Evolutionary conservation across 805 yeast genomes (phyloP), one percentile per base, ranked within the genome.

Genomic region (Metschnikowia lochheadii): DNA sequence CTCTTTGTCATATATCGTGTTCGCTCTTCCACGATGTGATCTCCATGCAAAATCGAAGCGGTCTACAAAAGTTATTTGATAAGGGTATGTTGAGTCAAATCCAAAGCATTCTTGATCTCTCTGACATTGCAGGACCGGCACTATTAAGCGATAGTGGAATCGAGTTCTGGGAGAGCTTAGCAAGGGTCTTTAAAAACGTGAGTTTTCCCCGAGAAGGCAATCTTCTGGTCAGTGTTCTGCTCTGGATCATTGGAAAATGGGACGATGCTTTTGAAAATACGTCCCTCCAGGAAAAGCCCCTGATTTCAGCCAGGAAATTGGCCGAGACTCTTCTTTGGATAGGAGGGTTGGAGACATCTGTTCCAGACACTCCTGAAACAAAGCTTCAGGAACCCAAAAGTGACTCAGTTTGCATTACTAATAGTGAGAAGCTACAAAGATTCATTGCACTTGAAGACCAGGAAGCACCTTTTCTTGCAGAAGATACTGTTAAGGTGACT

Each of bases 51-150:
- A 40, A 55, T 2, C 47, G 47, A 4, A 45, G 48, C n/a, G 49
- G 45, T 18, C 39, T 63, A 26, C 44, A 50, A 17, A 33, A 46
- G 10, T 31, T 61, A 2, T 39, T 64, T 2, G 86, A 82, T 48
- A 61, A 62, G 7, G 62, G 78, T 0, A 56, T 82, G 7, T 49
- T 68, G 3, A 77, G 72, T 40, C 80, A 78, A 53, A 63, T 83
- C 32, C 78, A 76, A 39, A 77, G 77, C 29, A 47, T 82, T 1
- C 65, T 79, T 43, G 85, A 83, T 35, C 60, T 78, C 5, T 67
- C 87, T 0, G 85, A 80, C 41, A 67, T 83, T 0, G 79, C 78
- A 61, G 92, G 92, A 0, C 92, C 94, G 2, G 59, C 65, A 1
- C 21, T 54, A 1, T 15, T 42, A 23, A 42, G 45, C 38, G 20